Evolutionary conservation across 2,329 filamentous ascomycete genomes (phyloP).

Genomic region (Ascochyta clinopodiicola): DNA sequence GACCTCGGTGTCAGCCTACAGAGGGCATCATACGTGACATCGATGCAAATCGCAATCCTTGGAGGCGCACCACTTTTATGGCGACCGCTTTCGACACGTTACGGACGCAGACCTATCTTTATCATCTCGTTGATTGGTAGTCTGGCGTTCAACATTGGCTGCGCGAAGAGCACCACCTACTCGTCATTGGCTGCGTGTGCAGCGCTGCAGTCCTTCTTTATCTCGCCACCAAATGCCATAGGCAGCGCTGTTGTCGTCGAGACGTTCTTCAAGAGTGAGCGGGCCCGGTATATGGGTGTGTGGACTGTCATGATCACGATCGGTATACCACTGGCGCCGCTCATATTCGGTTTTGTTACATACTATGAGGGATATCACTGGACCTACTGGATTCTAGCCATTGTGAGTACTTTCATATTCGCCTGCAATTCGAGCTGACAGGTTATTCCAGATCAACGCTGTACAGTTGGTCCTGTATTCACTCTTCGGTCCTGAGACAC

Average conservation of each 20-base stretch:
- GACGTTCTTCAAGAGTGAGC: conserved; percentile 63
- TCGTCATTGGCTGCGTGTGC: conserved; percentile 59
- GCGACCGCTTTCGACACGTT: conserved; percentile 62
- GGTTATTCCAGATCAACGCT: conserved; percentile 56
- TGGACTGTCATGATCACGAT: conserved; percentile 62
- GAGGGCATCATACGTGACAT: conserved; percentile 60
- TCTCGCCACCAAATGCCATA: conserved; percentile 61
- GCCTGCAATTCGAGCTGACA: conserved; percentile 4
- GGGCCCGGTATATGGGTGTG: conserved; percentile 63
- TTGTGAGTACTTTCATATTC: conserved; percentile 47
- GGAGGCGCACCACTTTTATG: conserved; percentile 63
- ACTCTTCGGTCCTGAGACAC: conserved; percentile 59
- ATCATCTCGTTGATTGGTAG: conserved; percentile 58
- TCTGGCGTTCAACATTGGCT: conserved; percentile 60
- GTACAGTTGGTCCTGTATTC: conserved; percentile 64
- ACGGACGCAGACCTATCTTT: conserved; percentile 62
- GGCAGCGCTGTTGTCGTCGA: conserved; percentile 65
- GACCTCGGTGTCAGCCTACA: conserved; percentile 60
- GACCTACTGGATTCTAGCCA: conserved; percentile 66
- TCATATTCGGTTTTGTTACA: conserved; percentile 56
- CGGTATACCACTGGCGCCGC: conserved; percentile 54
- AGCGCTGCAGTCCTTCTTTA: conserved; percentile 63
- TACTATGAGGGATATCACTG: conserved; percentile 62
- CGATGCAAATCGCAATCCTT: conserved; percentile 62
- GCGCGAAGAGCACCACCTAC: conserved; percentile 58